Percentiles rank a stretch among this genome's conserved stretches.
Evolutionary conservation across 176 grass and related monocot species (phyloP).

Genomic region (Zea luxurians): DNA sequence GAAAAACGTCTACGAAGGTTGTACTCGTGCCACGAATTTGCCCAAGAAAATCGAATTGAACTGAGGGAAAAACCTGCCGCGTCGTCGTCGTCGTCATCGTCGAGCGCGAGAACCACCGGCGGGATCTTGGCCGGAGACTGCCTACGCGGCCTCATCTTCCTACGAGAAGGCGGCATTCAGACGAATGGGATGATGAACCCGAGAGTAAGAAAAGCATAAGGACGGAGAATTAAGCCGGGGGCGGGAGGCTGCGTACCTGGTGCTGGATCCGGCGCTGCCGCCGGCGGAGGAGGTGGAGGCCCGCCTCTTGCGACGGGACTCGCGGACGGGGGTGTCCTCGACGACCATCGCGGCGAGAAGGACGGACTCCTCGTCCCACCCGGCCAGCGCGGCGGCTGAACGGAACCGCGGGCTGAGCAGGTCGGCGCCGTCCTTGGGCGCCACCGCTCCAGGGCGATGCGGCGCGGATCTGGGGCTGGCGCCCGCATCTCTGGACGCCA

Average conservation of each 20-base stretch:
- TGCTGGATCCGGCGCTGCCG: slow-evolving; percentile 54
- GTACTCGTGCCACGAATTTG: not conserved
- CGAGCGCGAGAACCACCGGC: slow-evolving; percentile 62
- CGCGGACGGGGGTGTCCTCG: slow-evolving; percentile 92
- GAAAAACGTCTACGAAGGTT: not conserved
- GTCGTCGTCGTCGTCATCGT: slow-evolving; percentile 40
- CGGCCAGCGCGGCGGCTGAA: slow-evolving; percentile 70
- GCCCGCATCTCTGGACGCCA: slow-evolving; percentile 23
- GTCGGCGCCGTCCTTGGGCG: slow-evolving; percentile 40
- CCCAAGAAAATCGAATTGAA: not conserved
- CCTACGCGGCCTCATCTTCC: slow-evolving; percentile 69
- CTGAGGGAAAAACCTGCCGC: not conserved
- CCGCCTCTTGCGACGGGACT: slow-evolving; percentile 76
- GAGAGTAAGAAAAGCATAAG: not conserved
- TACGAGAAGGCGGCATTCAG: slow-evolving; percentile 7
- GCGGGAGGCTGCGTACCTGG: slow-evolving; percentile 32
- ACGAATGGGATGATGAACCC: not conserved
- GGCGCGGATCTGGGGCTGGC: slow-evolving; percentile 32
- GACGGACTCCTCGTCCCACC: slow-evolving; percentile 94
- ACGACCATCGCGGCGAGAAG: slow-evolving; percentile 77
- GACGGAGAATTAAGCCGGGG: not conserved
- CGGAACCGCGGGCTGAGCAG: slow-evolving; percentile 83
- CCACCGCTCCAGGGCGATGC: slow-evolving; percentile 1
- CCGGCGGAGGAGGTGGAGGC: slow-evolving; percentile 33
- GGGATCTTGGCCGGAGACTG: slow-evolving; percentile 44